A percentile compares a stretch with the other conserved stretches of the same genome.
Conservation (phyloP, 768 basidiomycete genomes). For the Pleurotus sapidus region DNA sequence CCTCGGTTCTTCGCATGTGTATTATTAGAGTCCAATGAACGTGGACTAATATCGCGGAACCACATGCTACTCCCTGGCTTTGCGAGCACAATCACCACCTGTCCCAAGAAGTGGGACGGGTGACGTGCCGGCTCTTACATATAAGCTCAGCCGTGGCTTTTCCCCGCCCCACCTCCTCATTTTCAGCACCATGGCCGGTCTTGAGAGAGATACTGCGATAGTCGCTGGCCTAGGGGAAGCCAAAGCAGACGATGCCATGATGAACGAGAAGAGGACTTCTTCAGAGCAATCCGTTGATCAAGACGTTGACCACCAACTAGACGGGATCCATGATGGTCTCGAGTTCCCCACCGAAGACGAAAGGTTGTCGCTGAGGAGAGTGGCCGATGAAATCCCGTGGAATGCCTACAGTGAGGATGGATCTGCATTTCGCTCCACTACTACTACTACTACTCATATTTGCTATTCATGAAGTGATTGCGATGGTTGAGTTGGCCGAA, state of each 20-base stretch:
- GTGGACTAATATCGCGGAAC: too few relatives aligned
- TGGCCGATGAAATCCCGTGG: slow-evolving; percentile 60
- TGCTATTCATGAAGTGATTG: slow-evolving; percentile 45
- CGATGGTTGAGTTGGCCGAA: slow-evolving; percentile 66
- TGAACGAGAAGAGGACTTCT: slow-evolving; percentile 6
- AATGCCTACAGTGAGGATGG: slow-evolving; percentile 43
- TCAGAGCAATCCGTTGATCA: not conserved
- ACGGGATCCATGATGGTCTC: slow-evolving; percentile 46
- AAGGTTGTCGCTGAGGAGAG: slow-evolving; percentile 51
- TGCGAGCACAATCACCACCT: not conserved
- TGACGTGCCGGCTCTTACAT: not conserved
- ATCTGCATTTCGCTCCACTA: not conserved
- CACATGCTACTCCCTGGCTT: not conserved
- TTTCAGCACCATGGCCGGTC: slow-evolving; percentile 9
- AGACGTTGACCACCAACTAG: slow-evolving; percentile 11
- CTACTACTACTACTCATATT: not conserved
- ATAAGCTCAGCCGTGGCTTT: not conserved
- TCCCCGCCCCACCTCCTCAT: not conserved
- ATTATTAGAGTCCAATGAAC: not conserved
- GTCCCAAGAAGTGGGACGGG: not conserved
- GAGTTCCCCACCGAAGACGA: slow-evolving; percentile 68
- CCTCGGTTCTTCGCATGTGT: not conserved
- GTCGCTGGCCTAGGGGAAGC: slow-evolving; percentile 7
- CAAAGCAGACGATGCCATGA: slow-evolving; percentile 1
- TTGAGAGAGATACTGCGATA: slow-evolving; percentile 11